Conservation (phyloP, 2,329 filamentous ascomycete genomes). For the Verticillium klebahnii region DNA sequence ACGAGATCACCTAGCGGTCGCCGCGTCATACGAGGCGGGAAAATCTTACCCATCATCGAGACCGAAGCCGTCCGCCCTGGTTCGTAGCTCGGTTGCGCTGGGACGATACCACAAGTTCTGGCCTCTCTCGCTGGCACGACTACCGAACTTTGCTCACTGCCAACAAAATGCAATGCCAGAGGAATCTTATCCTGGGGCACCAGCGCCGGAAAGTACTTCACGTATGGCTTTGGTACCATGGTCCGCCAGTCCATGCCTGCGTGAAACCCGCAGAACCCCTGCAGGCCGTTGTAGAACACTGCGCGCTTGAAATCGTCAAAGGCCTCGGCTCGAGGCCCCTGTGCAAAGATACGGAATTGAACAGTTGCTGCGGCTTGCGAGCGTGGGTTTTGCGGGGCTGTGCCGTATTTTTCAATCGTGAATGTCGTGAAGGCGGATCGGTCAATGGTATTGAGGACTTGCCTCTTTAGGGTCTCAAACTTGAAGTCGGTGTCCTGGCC, state of each 20-base stretch:
- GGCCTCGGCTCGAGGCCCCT: conserved; percentile 19
- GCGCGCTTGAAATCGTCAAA: conserved; percentile 9
- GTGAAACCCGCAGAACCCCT: conserved; percentile 27
- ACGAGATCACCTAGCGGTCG: conserved; percentile 24
- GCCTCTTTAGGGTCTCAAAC: conserved; percentile 19
- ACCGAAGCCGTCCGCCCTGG: not conserved
- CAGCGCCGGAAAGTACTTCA: conserved; percentile 27
- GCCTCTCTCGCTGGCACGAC: not conserved
- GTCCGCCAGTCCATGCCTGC: conserved; percentile 30
- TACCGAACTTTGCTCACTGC: conserved; percentile 4
- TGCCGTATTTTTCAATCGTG: conserved; percentile 24
- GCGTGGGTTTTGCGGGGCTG: conserved; percentile 13
- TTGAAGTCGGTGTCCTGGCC: conserved; percentile 21
- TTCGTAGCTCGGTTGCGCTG: not conserved
- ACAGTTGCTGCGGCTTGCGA: conserved; percentile 33
- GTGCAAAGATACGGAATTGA: conserved; percentile 34
- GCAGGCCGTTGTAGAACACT: conserved; percentile 24
- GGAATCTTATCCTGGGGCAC: conserved; percentile 5
- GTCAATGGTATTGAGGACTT: conserved; percentile 16
- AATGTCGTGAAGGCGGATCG: conserved; percentile 19
- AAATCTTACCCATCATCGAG: not conserved
- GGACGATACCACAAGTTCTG: not conserved
- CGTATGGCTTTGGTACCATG: conserved; percentile 23
- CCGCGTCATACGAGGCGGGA: conserved; percentile 4
- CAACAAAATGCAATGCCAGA: conserved; percentile 16